A percentile compares a stretch with the other conserved stretches of the same genome.
These are phyloP conservation scores for Fagopyrum esculentum DNA, from an alignment of 148 eudicot genomes.

Conservation along the genomic window DNA sequence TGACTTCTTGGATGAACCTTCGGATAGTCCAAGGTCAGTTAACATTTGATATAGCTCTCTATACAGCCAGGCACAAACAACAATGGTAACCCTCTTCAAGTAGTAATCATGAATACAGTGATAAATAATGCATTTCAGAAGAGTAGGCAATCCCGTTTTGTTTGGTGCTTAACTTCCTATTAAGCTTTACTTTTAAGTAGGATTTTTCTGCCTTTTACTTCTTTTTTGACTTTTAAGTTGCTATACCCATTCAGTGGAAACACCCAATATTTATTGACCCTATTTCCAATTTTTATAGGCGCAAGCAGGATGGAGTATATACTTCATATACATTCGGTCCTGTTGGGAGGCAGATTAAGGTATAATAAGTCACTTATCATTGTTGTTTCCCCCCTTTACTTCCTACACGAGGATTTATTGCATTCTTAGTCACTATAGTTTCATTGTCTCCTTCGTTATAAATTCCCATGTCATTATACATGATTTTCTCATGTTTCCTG, in stretches of 20 bases:
- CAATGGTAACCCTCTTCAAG: neutral
- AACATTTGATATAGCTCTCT: neutral
- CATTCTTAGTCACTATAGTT: neutral
- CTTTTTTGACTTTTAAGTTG: neutral
- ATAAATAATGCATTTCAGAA: neutral
- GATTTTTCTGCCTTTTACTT: neutral
- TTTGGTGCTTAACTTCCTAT: neutral
- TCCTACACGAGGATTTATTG: neutral
- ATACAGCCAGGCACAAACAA: neutral
- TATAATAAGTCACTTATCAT: constrained; percentile 9
- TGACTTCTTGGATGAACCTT: constrained; percentile 72
- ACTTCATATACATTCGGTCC: constrained; percentile 65
- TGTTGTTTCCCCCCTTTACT: neutral
- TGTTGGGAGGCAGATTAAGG: constrained; percentile 52
- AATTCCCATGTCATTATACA: neutral
- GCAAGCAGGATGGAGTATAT: constrained; percentile 78
- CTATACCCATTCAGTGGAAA: neutral
- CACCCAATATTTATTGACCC: neutral
- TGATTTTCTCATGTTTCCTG: neutral
- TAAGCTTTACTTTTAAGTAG: neutral
- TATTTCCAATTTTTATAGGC: constrained; percentile 24
- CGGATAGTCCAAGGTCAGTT: constrained; percentile 52
- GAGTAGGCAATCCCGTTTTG: neutral
- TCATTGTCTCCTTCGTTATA: neutral
- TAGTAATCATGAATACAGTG: neutral